Evolutionary conservation across 768 basidiomycete species (phyloP).

Genomic region (Psilocybe tampanensis): DNA sequence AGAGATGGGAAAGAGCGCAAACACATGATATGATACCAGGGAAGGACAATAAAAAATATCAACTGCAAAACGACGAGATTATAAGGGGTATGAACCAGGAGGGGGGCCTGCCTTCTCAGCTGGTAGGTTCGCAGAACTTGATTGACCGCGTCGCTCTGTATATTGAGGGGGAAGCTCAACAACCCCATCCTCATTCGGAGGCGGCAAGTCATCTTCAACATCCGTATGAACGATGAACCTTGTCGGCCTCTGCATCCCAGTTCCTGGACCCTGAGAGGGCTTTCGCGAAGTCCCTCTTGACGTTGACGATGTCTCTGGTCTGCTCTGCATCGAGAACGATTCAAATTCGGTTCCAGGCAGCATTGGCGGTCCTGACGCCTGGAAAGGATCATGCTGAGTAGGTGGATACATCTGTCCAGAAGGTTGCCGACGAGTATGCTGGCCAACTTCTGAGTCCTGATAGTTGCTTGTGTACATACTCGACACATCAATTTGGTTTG

Average conservation of each 20-base stretch:
- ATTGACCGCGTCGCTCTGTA: constrained; percentile 46
- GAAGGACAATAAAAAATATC: not conserved
- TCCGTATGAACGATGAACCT: constrained; percentile 73
- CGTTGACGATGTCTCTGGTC: constrained; percentile 1
- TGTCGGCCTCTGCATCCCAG: constrained; percentile 41
- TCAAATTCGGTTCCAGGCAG: constrained; percentile 10
- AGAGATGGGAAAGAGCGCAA: too few species aligned
- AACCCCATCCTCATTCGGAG: constrained; percentile 48
- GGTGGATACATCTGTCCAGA: not conserved
- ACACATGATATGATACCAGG: too few species aligned
- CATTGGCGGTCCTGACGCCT: constrained; percentile 20
- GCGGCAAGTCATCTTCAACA: constrained; percentile 55
- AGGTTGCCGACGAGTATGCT: not conserved
- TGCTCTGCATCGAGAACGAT: constrained; percentile 4
- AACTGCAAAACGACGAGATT: constrained; percentile 1
- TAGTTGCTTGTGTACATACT: constrained; percentile 2
- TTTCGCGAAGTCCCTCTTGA: constrained; percentile 41
- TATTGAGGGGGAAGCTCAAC: constrained; percentile 82
- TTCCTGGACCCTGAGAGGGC: constrained; percentile 56
- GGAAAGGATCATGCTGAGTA: constrained; percentile 19
- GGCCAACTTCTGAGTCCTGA: not conserved
- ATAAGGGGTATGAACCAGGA: constrained; percentile 13
- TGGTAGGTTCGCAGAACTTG: constrained; percentile 1
- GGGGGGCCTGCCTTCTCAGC: constrained; percentile 15
- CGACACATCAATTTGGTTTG: not conserved